Evolutionary conservation across 495 filamentous ascomycete species (phyloP).

Genomic region (Alectoria sarmentosa): DNA sequence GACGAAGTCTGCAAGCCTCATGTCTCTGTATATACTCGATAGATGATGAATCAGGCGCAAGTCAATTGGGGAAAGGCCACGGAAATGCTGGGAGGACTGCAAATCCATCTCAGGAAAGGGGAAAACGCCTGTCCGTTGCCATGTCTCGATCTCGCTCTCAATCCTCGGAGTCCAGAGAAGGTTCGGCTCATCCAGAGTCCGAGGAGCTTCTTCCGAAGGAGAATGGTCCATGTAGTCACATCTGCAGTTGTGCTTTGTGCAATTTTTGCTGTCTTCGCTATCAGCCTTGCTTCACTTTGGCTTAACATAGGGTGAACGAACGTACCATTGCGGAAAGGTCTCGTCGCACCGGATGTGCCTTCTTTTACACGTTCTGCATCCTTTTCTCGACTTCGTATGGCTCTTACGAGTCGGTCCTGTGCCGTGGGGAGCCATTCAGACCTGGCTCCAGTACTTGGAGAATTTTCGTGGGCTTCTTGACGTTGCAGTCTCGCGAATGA

Average conservation of each 20-base stretch:
- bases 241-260: slow-evolving; percentile 95
- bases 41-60: slow-evolving; percentile 88
- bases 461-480: background rate
- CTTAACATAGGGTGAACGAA: slow-evolving; percentile 19
- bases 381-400: slow-evolving; percentile 97
- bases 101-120: slow-evolving; percentile 79
- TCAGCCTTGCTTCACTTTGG: slow-evolving; percentile 30
- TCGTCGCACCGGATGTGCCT: slow-evolving; percentile 98
- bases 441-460: background rate
- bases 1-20: slow-evolving; percentile 67
- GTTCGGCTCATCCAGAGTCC: slow-evolving; percentile 64
- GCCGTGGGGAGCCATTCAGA: slow-evolving; percentile 22
- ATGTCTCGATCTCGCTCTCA: slow-evolving; percentile 71
- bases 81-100: slow-evolving; percentile 50
- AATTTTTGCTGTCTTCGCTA: slow-evolving; percentile 66
- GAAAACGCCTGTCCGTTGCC: slow-evolving; percentile 76
- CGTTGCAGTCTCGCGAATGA: background rate
- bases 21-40: slow-evolving; percentile 73
- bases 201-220: slow-evolving; percentile 55
- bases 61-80: slow-evolving; percentile 63
- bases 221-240: slow-evolving; percentile 91
- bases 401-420: slow-evolving; percentile 53
- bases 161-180: slow-evolving; percentile 77
- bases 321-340: slow-evolving; percentile 92
- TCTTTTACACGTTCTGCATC: slow-evolving; percentile 95